Evolutionary conservation across 305 asterid species (phyloP).

Genomic region (Fraxinus latifolia): DNA sequence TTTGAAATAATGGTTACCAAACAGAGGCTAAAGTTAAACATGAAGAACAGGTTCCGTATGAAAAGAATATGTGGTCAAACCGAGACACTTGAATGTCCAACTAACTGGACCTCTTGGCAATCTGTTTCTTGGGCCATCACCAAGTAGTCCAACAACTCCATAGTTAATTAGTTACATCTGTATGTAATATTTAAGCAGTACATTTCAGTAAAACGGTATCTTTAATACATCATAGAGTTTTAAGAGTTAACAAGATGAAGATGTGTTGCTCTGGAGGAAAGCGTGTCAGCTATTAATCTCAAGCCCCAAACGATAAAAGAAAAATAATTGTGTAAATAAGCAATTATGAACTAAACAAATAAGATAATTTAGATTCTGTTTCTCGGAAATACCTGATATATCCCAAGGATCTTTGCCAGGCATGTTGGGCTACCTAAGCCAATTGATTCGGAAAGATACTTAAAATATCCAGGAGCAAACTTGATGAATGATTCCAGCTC

Average conservation of each 20-base stretch:
- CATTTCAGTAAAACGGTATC: not conserved
- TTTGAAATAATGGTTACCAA: not conserved
- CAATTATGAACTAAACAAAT: not conserved
- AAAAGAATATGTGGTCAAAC: not conserved
- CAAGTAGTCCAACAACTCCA: not conserved
- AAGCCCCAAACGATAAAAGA: not conserved
- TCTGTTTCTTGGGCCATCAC: constrained; percentile 1
- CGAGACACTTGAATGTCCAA: not conserved
- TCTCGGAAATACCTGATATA: constrained; percentile 70
- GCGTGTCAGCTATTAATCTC: not conserved
- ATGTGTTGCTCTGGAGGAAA: not conserved
- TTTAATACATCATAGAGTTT: not conserved
- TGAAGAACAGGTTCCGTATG: not conserved
- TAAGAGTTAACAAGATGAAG: not conserved
- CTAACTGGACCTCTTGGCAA: not conserved
- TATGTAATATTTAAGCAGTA: not conserved
- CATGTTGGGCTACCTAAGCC: constrained; percentile 75
- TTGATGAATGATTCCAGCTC: constrained; percentile 94
- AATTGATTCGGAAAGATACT: constrained; percentile 77
- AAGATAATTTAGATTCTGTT: not conserved
- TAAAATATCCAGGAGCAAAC: constrained; percentile 89
- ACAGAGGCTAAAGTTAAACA: not conserved
- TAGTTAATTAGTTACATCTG: not conserved
- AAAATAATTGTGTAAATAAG: not conserved
- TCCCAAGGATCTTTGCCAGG: constrained; percentile 91